Percentiles rank a stretch among this genome's conserved stretches.
These are phyloP conservation scores for Blumeria graminis DNA, from an alignment of 2,329 filamentous ascomycete genomes.

Conservation along the genomic window DNA sequence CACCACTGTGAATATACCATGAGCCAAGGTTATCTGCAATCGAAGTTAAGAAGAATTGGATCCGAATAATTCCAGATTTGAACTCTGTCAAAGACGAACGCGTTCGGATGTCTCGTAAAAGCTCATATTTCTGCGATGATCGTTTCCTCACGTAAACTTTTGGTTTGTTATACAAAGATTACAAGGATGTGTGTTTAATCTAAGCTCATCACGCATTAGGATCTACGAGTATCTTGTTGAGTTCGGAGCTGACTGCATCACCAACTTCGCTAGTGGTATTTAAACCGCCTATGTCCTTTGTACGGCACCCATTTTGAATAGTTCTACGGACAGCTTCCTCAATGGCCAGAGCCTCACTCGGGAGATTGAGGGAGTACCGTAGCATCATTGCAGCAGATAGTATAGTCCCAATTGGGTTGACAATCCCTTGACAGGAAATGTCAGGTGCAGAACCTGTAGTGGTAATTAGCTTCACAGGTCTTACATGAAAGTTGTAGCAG, in stretches of 20 bases:
- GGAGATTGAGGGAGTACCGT: conserved; percentile 67
- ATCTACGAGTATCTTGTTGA: conserved; percentile 35
- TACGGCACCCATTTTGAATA: conserved; percentile 56
- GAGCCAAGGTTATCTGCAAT: too few species aligned
- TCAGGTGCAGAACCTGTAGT: conserved; percentile 59
- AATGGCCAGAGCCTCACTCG: conserved; percentile 51
- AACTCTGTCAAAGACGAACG: too few species aligned
- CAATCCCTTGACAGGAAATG: conserved; percentile 74
- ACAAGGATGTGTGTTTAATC: too few species aligned
- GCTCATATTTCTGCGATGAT: too few species aligned
- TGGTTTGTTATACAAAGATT: too few species aligned
- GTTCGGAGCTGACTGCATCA: conserved; percentile 54
- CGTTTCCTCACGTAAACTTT: too few species aligned
- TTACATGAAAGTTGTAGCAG: not conserved
- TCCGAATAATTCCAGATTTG: too few species aligned
- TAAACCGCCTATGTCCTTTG: conserved; percentile 64
- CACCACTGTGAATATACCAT: too few species aligned
- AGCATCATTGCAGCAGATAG: conserved; percentile 91
- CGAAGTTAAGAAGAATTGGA: too few species aligned
- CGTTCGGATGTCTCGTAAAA: too few species aligned
- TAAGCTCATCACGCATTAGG: conserved; percentile 5
- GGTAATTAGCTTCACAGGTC: not conserved
- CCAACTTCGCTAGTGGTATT: conserved; percentile 56
- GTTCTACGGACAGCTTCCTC: conserved; percentile 60
- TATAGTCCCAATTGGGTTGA: conserved; percentile 81